phyloP scores from a whole-genome alignment of 345 rosid genomes.

The Microcos paniculata region DNA sequence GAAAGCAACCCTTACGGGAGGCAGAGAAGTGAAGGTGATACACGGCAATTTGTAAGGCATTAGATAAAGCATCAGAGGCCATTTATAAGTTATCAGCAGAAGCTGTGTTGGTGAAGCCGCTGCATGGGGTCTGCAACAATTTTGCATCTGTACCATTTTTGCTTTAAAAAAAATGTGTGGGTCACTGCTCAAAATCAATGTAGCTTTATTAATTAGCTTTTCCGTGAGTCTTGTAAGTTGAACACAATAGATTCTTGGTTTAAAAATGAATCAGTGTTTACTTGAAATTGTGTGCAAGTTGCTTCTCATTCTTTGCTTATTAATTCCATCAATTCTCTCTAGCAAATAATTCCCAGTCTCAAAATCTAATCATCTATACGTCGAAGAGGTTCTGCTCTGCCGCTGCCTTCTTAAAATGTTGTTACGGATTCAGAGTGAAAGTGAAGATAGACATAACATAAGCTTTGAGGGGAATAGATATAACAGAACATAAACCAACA shows the following conservation, averaged over 20 bases:
- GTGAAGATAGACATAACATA: too few species aligned
- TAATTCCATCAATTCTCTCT: background rate
- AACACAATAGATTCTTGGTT: background rate
- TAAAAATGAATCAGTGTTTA: background rate
- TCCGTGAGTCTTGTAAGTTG: background rate
- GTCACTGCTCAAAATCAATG: background rate
- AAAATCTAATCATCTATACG: too few species aligned
- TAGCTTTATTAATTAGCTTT: background rate
- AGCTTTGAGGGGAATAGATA: too few species aligned
- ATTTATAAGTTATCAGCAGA: constrained; percentile 5
- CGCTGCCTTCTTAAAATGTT: too few species aligned
- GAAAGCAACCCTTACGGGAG: constrained; percentile 81
- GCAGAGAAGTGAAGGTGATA: constrained; percentile 39
- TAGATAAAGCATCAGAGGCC: constrained; percentile 21
- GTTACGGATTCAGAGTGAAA: too few species aligned
- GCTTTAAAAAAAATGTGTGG: background rate
- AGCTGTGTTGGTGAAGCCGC: background rate
- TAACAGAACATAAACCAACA: too few species aligned
- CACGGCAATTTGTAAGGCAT: constrained; percentile 55
- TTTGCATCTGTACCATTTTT: constrained; percentile 17
- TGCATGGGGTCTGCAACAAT: constrained; percentile 16
- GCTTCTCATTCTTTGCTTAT: background rate
- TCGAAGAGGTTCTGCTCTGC: too few species aligned
- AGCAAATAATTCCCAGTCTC: too few species aligned
- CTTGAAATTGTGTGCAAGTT: background rate